Conservation (phyloP, 2,329 filamentous ascomycete genomes). For the Scedosporium apiospermum region DNA sequence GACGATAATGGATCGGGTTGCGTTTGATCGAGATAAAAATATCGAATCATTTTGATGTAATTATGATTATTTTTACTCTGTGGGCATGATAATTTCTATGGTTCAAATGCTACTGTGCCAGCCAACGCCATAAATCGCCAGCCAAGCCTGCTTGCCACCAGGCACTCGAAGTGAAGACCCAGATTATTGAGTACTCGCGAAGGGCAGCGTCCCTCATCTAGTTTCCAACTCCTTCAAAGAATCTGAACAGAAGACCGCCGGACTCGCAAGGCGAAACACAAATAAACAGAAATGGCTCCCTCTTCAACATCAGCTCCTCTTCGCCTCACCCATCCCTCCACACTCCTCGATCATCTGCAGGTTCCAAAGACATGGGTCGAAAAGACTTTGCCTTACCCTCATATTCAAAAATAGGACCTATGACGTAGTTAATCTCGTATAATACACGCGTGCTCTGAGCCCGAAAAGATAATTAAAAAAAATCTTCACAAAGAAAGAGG, state of each 20-base stretch:
- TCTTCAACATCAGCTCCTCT: background rate
- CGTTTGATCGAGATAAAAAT: too few relatives aligned
- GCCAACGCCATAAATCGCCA: background rate
- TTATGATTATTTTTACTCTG: background rate
- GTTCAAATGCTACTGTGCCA: background rate
- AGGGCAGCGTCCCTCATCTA: background rate
- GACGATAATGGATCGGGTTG: too few relatives aligned
- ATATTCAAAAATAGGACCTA: background rate
- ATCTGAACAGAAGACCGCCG: background rate
- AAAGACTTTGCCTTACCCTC: background rate
- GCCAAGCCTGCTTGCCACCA: background rate
- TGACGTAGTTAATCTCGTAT: constrained; percentile 1
- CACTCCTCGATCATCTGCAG: background rate
- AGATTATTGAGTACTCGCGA: too few relatives aligned
- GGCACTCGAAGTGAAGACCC: background rate
- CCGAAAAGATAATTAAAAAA: background rate
- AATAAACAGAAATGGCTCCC: background rate
- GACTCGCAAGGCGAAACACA: background rate
- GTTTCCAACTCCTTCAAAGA: background rate
- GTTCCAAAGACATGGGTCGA: background rate
- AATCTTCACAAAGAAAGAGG: background rate
- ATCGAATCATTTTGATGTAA: too few relatives aligned
- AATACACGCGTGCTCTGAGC: background rate
- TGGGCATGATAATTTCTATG: background rate
- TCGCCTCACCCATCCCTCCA: background rate